A percentile compares a stretch with the other conserved stretches of the same genome.
phyloP scores from a whole-genome alignment of 169 alveolate genomes.

The Plasmodium fragile region DNA sequence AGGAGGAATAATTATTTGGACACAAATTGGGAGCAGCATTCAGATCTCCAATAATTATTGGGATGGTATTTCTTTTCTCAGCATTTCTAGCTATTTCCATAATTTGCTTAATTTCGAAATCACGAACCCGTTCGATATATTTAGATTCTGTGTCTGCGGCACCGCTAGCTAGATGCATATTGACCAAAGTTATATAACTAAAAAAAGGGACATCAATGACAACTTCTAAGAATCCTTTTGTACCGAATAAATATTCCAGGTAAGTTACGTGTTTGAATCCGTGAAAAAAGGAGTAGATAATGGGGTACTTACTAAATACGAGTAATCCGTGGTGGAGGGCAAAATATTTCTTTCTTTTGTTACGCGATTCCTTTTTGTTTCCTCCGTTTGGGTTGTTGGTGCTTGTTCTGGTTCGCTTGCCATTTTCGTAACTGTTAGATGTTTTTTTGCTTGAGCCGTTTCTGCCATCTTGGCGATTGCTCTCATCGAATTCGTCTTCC shows the following conservation, averaged over 20 bases:
- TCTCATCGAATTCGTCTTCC: not conserved
- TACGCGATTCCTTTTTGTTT: not conserved
- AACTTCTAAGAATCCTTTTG: slow-evolving; percentile 92
- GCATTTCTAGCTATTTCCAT: slow-evolving; percentile 88
- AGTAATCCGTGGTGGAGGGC: slow-evolving; percentile 91
- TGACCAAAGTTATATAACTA: slow-evolving; percentile 88
- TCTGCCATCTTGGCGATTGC: not conserved
- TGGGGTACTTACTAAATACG: slow-evolving; percentile 91
- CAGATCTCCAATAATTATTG: slow-evolving; percentile 92
- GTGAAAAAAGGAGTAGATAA: slow-evolving; percentile 88
- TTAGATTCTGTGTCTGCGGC: slow-evolving; percentile 91
- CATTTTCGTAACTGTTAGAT: not conserved
- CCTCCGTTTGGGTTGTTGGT: not conserved
- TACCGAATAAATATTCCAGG: slow-evolving; percentile 89
- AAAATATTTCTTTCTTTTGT: slow-evolving; percentile 25
- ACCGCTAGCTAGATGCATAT: slow-evolving; percentile 93
- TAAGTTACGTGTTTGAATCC: slow-evolving; percentile 90
- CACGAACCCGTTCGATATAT: slow-evolving; percentile 88
- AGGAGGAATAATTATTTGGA: slow-evolving; percentile 90
- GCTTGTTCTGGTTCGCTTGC: not conserved
- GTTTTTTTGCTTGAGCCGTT: not conserved
- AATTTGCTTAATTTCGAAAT: slow-evolving; percentile 90
- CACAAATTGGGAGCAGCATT: slow-evolving; percentile 93
- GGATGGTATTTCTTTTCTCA: slow-evolving; percentile 87
- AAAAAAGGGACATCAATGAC: slow-evolving; percentile 89